These are phyloP conservation scores for Globisporangium cylindrosporum DNA, from an alignment of 352 stramenopile species.

Conservation along the genomic window DNA sequence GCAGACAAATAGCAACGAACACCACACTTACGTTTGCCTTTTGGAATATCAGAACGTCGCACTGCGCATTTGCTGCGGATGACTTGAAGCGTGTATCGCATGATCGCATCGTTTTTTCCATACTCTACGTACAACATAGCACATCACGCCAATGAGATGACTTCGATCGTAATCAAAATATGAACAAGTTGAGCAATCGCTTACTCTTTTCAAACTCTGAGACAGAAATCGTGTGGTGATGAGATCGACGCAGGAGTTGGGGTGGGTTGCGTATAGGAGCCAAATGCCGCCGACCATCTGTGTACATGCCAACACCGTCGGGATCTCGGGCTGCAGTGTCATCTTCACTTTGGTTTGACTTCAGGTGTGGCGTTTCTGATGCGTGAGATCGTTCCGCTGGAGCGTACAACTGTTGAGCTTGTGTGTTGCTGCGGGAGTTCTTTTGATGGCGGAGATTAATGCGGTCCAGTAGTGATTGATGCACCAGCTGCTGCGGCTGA, in stretches of 20 bases:
- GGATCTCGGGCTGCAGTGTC: background rate
- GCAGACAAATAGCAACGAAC: background rate
- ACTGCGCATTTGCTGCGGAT: constrained; percentile 28
- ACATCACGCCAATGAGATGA: background rate
- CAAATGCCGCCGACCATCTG: background rate
- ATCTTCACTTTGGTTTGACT: constrained; percentile 1
- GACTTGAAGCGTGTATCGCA: constrained; percentile 45
- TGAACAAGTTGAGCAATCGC: background rate
- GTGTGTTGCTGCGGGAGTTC: background rate
- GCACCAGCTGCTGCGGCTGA: constrained; percentile 1
- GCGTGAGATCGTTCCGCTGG: background rate
- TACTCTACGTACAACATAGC: constrained; percentile 35
- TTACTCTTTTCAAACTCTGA: constrained; percentile 13
- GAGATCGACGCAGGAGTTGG: background rate
- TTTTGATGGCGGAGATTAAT: constrained; percentile 3
- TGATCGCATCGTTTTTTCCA: constrained; percentile 33
- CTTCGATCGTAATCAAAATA: background rate
- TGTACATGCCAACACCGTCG: no score
- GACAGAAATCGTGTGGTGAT: background rate
- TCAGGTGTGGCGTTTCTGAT: background rate
- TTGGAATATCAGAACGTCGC: constrained; percentile 31
- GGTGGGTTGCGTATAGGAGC: background rate
- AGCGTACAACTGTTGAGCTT: constrained; percentile 4
- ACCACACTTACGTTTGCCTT: constrained; percentile 28
- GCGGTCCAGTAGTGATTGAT: constrained; percentile 3